Evolutionary conservation across 192 early-diverging fungal genomes (phyloP).

Genomic region (Coemansia javaensis): DNA sequence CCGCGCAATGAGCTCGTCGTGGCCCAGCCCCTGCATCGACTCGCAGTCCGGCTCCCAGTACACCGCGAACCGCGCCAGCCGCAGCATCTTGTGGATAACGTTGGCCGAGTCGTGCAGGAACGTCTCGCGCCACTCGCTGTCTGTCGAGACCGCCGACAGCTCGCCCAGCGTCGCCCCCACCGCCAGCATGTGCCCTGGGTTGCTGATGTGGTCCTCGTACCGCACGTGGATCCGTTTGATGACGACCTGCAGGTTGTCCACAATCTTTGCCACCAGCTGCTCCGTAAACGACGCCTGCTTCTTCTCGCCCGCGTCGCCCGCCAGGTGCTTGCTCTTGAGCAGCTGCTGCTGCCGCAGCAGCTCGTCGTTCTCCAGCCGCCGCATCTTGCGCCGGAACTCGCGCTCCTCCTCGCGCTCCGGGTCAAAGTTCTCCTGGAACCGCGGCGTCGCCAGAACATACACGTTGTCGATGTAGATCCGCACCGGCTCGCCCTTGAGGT

Average conservation of each 20-base stretch:
- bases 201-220: slow-evolving; percentile 84
- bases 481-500: slow-evolving; percentile 92
- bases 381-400: slow-evolving; percentile 73
- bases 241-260: slow-evolving; percentile 93
- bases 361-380: slow-evolving; percentile 64
- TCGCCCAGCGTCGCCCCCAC: slow-evolving; percentile 85
- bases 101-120: slow-evolving; percentile 75
- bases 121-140: slow-evolving; percentile 74
- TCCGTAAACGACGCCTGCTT: slow-evolving; percentile 84
- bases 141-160: slow-evolving; percentile 87
- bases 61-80: slow-evolving; percentile 67
- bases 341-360: slow-evolving; percentile 26
- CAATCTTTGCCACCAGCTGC: slow-evolving; percentile 86
- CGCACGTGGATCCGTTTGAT: slow-evolving; percentile 95
- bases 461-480: slow-evolving; percentile 84
- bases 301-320: slow-evolving; percentile 45
- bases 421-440: slow-evolving; percentile 76
- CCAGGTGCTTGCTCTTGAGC: slow-evolving; percentile 13
- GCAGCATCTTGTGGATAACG: slow-evolving; percentile 80
- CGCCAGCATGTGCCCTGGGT: slow-evolving; percentile 75
- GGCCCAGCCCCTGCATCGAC: slow-evolving; percentile 55
- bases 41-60: slow-evolving; percentile 84
- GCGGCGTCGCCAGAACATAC: slow-evolving; percentile 81
- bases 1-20: slow-evolving; percentile 36
- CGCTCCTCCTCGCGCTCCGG: slow-evolving; percentile 74